Base-by-base conservation (phyloP, 495 filamentous ascomycete genomes). In the Hypoxylon subgilvum region DNA sequence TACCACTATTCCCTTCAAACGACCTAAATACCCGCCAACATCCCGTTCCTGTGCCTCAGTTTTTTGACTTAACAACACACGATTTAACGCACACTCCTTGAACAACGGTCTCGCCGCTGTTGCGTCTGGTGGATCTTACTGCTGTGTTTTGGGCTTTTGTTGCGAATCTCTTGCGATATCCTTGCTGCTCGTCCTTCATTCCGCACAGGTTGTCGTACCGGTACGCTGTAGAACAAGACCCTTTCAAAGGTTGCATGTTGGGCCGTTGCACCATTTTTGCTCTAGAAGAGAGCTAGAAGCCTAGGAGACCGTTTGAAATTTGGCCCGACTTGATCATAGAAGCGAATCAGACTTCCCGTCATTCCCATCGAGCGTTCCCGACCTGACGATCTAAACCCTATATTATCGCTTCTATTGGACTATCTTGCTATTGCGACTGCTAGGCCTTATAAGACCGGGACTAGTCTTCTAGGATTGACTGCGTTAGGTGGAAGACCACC, bases 111-210 rank as follows among this genome's bases (percentile, higher is more conserved):
- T 34, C 25, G 25, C 44, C 45, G 46, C 52, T 52, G 52, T 55
- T 48, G 47, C 59, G 41, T 10, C 39, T 51, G 43, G 54, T 57
- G 54, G 48, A 60, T 50, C 52, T 54, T 47, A 23, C 41, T 52
- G 45, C 45, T 55, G 49, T 64, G 54, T 46, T 36, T 53, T 53
- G 60, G 42, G 52, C 52, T 39, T n/a, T 49, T 47, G 48, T 53
- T 63, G 42, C 60, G 41, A 45, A 56, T 42, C 35, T 38, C 30
- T 43, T 53, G 38, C 43, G 22, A 35, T 55, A 23, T 47, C n/a
- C n/a, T 38, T 55, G 41, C 49, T 56, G 56, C 25, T 61, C 50
- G 61, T 65, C 50, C 55, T 48, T 58, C 53, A 57, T 64, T 61
- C 45, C 56, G 48, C 56, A 52, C 49, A 42, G 56, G 12, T 56